A percentile compares a stretch with the other conserved stretches of the same genome.
Conservation (phyloP, 1,284 basidiomycete genomes). For the Leccinum griseonigrum region DNA sequence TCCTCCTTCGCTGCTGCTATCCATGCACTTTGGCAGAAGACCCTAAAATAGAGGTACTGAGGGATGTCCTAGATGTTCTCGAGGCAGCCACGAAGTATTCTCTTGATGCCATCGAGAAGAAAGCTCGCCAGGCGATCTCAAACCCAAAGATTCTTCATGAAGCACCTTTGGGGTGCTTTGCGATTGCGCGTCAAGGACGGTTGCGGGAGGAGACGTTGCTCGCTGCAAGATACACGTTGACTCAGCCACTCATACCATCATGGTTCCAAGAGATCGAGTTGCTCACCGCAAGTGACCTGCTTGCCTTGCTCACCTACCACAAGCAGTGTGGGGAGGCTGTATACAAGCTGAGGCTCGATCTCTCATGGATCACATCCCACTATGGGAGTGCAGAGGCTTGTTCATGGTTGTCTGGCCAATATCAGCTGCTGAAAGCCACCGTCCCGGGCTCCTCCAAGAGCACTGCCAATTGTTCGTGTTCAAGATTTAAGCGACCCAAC, state of each 20-base stretch:
- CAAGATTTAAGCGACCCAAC: background rate
- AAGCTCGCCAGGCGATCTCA: conserved; percentile 11
- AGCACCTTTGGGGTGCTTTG: background rate
- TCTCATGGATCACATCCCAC: conserved; percentile 6
- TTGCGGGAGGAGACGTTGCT: background rate
- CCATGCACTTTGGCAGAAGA: conserved; percentile 22
- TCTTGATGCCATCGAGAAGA: conserved; percentile 13
- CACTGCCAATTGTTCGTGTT: background rate
- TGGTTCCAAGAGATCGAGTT: background rate
- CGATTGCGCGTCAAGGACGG: background rate
- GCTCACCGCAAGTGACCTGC: background rate
- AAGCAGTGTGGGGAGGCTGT: conserved; percentile 13
- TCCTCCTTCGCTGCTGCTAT: conserved; percentile 24
- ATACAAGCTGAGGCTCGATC: conserved; percentile 1
- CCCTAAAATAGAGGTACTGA: conserved; percentile 10
- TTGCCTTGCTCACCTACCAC: conserved; percentile 1
- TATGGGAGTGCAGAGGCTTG: conserved; percentile 1
- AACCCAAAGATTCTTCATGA: background rate
- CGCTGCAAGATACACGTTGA: background rate
- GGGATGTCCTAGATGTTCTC: conserved; percentile 8
- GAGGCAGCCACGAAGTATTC: conserved; percentile 16
- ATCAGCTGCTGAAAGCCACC: background rate
- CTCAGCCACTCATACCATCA: background rate
- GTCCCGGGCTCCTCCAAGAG: background rate
- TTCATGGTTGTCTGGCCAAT: conserved; percentile 5